Evolutionary conservation across 2,329 filamentous ascomycete species (phyloP), one percentile per base, ranked within the genome.

Genomic region (Ceratocystis destructans): DNA sequence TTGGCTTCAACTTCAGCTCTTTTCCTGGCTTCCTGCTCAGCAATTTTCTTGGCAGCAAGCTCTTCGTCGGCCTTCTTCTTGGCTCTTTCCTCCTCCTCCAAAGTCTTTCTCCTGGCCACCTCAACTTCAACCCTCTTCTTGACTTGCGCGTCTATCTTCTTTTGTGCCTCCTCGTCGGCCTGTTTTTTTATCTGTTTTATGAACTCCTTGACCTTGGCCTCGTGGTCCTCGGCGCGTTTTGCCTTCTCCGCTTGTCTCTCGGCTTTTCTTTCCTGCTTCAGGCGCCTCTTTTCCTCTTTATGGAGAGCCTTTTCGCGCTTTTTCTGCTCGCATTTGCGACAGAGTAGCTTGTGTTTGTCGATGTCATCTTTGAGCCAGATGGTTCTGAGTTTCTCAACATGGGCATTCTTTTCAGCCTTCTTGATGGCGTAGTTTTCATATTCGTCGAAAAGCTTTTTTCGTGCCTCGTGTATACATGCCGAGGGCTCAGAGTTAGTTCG

Each of bases 361-460:
- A 59, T 6, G n/a, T 59, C 28, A 5, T 59, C 55, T 17, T 59
- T 59, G n/a, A 37, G 8, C 55, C 55, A 59, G 15, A 10, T 5
- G 55, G 28, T n/a, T 37, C n/a, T 31, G 7, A 59, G 28, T 10
- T 37, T 59, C 7, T 59, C 55, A 37, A 6, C 7, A 31, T 59
- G 55, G 6, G 55, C 55, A n/a, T 37, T 33, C 8, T n/a, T 22
- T 12, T 22, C 7, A 17, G 55, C 25, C 15, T 37, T 17, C 17
- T 59, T 59, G 17, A 31, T 31, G 31, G 55, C 17, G 33, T n/a
- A 10, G 3, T 59, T 15, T 3, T 59, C 31, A 37, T 59, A 59
- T 31, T 59, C 25, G 55, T 59, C 28, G 8, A 59, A 59, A n/a
- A 59, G 55, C 55, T 59, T 37, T 31, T 59, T 59, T 8, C 55